Conservation (phyloP, 2,329 filamentous ascomycete species). For the Pseudovirgaria hyperparasitica region DNA sequence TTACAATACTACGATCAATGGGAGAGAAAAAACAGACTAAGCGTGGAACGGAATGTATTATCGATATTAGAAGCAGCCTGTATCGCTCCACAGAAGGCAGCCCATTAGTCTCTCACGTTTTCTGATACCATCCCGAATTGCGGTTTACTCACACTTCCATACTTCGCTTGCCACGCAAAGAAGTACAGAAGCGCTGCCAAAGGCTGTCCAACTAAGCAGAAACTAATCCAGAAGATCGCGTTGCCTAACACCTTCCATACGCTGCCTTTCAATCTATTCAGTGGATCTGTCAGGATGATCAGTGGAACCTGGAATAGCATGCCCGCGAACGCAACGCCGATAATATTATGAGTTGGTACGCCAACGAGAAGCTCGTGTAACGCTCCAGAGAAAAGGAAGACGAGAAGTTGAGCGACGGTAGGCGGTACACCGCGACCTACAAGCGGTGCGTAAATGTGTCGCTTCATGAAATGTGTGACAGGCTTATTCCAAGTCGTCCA, state of each 20-base stretch:
- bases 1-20: no score
- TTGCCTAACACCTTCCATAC: slow-evolving; percentile 76
- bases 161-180: slow-evolving; percentile 97
- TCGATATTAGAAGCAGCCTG: no score
- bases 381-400: slow-evolving; percentile 80
- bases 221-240: slow-evolving; percentile 90
- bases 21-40: no score
- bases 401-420: slow-evolving; percentile 57
- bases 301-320: slow-evolving; percentile 91
- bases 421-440: slow-evolving; percentile 71
- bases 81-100: no score
- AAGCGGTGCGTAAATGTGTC: slow-evolving; percentile 84
- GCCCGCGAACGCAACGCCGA: slow-evolving; percentile 85
- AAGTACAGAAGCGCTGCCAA: slow-evolving; percentile 89
- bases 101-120: no score
- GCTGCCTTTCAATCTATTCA: slow-evolving; percentile 66
- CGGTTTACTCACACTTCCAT: slow-evolving; percentile 61
- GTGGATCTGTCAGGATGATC: slow-evolving; percentile 63
- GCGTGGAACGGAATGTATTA: no score
- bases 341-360: slow-evolving; percentile 85
- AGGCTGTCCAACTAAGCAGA: slow-evolving; percentile 90
- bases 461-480: slow-evolving; percentile 90
- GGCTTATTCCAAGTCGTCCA: slow-evolving; percentile 98
- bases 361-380: slow-evolving; percentile 89
- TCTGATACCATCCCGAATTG: no score